Conservation (phyloP, 176 grass and related monocot genomes). For the Carex littledalei region DNA sequence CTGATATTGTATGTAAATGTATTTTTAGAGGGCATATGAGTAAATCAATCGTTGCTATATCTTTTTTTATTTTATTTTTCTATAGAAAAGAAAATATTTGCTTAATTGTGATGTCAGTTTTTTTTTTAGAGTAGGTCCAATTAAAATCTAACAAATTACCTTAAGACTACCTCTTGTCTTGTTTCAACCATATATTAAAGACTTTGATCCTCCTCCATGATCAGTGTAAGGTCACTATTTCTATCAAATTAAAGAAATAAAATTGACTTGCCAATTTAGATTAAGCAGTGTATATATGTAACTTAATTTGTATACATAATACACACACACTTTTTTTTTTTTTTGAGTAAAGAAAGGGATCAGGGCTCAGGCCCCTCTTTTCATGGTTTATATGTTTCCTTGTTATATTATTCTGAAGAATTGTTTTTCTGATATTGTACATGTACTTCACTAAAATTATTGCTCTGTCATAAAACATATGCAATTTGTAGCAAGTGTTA, state of each 20-base stretch:
- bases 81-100: background rate
- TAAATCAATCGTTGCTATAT: background rate
- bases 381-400: background rate
- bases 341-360: background rate
- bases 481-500: background rate
- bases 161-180: background rate
- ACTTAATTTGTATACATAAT: no score
- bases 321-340: background rate
- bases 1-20: background rate
- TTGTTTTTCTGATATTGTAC: no score
- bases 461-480: background rate
- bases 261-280: background rate
- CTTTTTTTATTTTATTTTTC: background rate
- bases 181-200: background rate
- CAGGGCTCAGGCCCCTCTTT: background rate
- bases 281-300: background rate
- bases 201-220: no score
- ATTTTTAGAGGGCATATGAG: background rate
- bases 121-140: background rate
- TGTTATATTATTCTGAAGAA: background rate
- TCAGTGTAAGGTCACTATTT: background rate
- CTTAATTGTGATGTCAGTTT: background rate
- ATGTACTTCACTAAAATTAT: background rate
- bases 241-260: background rate
- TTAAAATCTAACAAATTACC: background rate